Evolutionary conservation across 2,329 filamentous ascomycete species (phyloP).

Genomic region (Sarocladium brachiariae): DNA sequence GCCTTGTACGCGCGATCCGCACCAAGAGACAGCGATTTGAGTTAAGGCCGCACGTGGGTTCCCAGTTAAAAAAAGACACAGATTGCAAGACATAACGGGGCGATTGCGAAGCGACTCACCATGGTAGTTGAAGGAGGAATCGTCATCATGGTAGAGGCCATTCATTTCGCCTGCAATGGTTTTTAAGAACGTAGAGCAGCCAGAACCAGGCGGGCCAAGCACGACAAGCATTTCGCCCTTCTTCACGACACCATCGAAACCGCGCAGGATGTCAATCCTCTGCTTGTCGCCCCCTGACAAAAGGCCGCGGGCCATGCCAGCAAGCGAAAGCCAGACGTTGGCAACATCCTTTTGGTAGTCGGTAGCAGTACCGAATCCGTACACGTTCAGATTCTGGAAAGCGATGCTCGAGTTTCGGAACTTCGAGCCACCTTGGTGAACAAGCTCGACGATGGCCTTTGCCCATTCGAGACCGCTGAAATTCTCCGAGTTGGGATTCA

Average conservation of each 20-base stretch:
- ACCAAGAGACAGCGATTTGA: background rate
- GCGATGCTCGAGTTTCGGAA: conserved; percentile 58
- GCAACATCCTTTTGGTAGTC: conserved; percentile 65
- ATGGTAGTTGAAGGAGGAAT: conserved; percentile 76
- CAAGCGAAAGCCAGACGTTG: conserved; percentile 51
- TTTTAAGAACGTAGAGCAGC: conserved; percentile 81
- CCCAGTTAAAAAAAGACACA: too few relatives aligned
- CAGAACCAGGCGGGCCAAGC: conserved; percentile 63
- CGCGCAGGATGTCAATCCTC: conserved; percentile 60
- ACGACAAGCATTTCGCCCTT: conserved; percentile 72
- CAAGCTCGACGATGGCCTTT: conserved; percentile 48
- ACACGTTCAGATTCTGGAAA: conserved; percentile 62
- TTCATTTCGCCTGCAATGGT: conserved; percentile 77
- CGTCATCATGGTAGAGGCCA: conserved; percentile 65
- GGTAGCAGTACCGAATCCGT: conserved; percentile 59
- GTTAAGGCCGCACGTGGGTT: background rate
- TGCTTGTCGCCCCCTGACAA: conserved; percentile 45
- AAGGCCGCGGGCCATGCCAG: conserved; percentile 38
- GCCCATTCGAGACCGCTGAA: conserved; percentile 54
- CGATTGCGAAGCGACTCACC: conserved; percentile 34
- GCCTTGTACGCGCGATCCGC: background rate
- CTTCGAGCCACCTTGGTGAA: conserved; percentile 42
- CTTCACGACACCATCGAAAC: conserved; percentile 61
- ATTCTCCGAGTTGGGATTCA: conserved; percentile 46
- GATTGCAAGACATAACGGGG: background rate